These are phyloP conservation scores for Coemansia sp. DNA, from an alignment of 192 early-diverging fungal genomes.

Conservation along the genomic window DNA sequence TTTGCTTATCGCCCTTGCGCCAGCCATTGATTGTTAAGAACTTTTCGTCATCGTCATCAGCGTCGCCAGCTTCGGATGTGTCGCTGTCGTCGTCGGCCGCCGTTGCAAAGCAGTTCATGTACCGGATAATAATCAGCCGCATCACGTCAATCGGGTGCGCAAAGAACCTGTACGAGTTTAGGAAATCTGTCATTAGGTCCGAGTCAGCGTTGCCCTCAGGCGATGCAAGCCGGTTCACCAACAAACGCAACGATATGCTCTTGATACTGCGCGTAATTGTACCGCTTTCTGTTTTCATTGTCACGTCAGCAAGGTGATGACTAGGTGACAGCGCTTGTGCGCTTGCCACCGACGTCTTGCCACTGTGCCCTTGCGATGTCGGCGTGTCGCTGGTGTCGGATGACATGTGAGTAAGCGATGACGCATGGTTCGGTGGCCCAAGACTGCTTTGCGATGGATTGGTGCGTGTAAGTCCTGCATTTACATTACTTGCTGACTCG, in stretches of 20 bases:
- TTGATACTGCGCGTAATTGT: constrained; percentile 51
- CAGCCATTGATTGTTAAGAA: constrained; percentile 48
- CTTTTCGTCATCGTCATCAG: constrained; percentile 15
- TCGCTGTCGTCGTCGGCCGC: constrained; percentile 12
- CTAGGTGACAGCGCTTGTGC: constrained; percentile 19
- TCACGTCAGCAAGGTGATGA: constrained; percentile 41
- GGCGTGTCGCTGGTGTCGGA: constrained; percentile 33
- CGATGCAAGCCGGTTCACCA: constrained; percentile 54
- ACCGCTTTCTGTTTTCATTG: constrained; percentile 48
- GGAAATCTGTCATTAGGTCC: constrained; percentile 60
- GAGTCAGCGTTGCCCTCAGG: constrained; percentile 57
- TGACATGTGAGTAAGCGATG: constrained; percentile 17
- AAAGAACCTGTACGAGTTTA: constrained; percentile 67
- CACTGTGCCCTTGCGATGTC: neutral
- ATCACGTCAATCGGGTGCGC: constrained; percentile 62
- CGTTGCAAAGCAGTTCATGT: constrained; percentile 55
- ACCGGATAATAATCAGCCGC: constrained; percentile 60
- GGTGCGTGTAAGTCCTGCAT: neutral
- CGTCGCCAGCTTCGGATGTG: constrained; percentile 12
- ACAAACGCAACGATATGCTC: constrained; percentile 43
- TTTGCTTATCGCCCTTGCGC: constrained; percentile 7
- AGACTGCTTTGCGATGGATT: constrained; percentile 29
- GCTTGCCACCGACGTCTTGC: constrained; percentile 10
- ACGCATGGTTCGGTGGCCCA: constrained; percentile 4
- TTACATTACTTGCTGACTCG: constrained; percentile 17